Evolutionary conservation across 2,329 filamentous ascomycete genomes (phyloP).

Genomic region (Gaeumannomyces tritici): DNA sequence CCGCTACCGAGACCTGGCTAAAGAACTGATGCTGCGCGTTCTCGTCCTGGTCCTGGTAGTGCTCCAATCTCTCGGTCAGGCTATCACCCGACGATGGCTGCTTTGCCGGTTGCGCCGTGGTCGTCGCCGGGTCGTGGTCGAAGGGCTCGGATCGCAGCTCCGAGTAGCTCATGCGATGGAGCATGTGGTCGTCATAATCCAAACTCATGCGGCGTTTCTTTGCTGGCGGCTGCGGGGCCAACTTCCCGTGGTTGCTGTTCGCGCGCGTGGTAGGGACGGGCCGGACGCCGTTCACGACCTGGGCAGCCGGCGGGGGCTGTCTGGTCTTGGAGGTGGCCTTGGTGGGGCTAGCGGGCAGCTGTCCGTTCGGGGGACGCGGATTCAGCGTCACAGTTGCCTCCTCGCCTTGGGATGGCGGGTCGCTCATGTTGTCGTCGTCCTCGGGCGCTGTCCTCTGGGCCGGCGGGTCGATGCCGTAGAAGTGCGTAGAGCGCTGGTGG

Average conservation of each 20-base stretch:
- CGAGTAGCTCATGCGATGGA: slow-evolving; percentile 43
- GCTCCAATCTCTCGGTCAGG: slow-evolving; percentile 37
- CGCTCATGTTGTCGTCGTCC: slow-evolving; percentile 17
- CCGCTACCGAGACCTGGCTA: slow-evolving; percentile 39
- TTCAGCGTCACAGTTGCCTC: slow-evolving; percentile 16
- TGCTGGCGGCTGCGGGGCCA: slow-evolving; percentile 4
- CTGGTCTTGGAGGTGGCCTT: not conserved
- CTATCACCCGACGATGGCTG: slow-evolving; percentile 24
- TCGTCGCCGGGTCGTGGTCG: slow-evolving; percentile 44
- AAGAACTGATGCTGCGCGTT: slow-evolving; percentile 37
- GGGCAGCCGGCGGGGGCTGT: slow-evolving; percentile 3
- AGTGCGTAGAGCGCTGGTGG: slow-evolving; percentile 16
- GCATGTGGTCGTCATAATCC: slow-evolving; percentile 47
- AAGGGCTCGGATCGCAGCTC: slow-evolving; percentile 43
- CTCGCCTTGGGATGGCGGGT: slow-evolving; percentile 16
- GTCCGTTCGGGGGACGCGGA: slow-evolving; percentile 11
- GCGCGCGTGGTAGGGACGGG: slow-evolving; percentile 8
- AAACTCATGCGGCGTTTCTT: slow-evolving; percentile 34
- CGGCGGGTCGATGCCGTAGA: slow-evolving; percentile 15
- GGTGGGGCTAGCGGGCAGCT: slow-evolving; percentile 1
- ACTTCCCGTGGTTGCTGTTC: slow-evolving; percentile 13
- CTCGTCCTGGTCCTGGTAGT: slow-evolving; percentile 36
- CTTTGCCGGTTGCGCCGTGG: slow-evolving; percentile 21
- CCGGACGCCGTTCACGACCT: slow-evolving; percentile 3
- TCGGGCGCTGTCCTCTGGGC: slow-evolving; percentile 5